Base-by-base conservation (phyloP, 2,329 filamentous ascomycete species). In the Thelonectria olida region DNA sequence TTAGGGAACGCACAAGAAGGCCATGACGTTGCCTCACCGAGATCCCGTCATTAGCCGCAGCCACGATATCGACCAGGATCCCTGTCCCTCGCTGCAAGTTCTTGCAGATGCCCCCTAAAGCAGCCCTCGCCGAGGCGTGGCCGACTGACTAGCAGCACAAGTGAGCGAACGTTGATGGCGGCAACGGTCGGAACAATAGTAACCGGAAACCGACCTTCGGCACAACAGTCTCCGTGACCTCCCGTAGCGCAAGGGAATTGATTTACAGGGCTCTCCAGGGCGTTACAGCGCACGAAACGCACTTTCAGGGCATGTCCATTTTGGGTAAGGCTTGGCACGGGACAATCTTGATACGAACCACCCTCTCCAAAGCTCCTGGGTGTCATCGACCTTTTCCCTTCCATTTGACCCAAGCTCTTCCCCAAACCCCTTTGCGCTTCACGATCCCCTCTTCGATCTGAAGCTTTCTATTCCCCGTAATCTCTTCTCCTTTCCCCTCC, bases 341-440 rank as follows among this genome's bases (percentile, higher is more conserved):
- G 70, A 72, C 67, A 72, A 72, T 72, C 68, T 72, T 71, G 68
- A 67, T 71, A 71, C 69, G 70, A 71, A 67, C 66, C 68, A 49
- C 54, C 42, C 31, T 15, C 64, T 65, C 68, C 66, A 69, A 67
- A 67, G 64, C 67, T 62, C 66, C 62, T 63, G 69, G 66, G 53
- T 63, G 54, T 58, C 66, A 71, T 68, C 60, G 61, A 69, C 66
- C 65, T 68, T 72, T 72, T 71, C 62, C 67, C 65, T 64, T 62
- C 61, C 41, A 49, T 27, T 50, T 47, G 50, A 48, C 42, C 44
- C 56, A 67, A 63, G 60, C 57, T 52, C 47, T 45, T 51, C 55
- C 31, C 53, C 57, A 39, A 27, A 27, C 54, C 22, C 51, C 48
- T 57, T 58, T 68, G 58, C 42, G 47, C 55, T 57, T 53, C 38